Base-by-base conservation (phyloP, 345 rosid genomes). In the Garcia nutans region DNA sequence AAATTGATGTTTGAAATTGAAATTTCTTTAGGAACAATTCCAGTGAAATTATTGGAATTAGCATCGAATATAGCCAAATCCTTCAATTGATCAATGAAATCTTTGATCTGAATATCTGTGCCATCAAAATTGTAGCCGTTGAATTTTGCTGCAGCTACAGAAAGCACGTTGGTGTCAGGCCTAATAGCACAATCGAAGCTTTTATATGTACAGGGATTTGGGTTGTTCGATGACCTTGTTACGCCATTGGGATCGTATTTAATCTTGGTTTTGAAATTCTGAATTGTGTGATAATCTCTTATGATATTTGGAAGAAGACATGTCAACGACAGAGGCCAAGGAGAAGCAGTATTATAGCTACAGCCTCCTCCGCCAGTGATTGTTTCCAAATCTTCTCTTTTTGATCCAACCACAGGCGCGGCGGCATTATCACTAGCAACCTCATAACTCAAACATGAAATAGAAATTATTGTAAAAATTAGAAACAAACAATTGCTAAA, bases 21-120 rank as follows among this genome's bases (percentile, higher is more conserved):
- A 13, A 70, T 20, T 9, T 8, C 4, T 3, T 1, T 1, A 0
- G 89, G 86, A 10, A 85, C 26, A 3, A 23, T 19, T 5, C 78
- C 72, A 2, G 81, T 60, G 84, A 89, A 85, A 22, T 67, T 65
- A 77, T 87, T 87, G 44, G 90, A 82, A 72, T 89, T 89, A 44
- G 84, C 82, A 6, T 89, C 90, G 83, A 86, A 84, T 78, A 89
- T 77, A 22, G 89, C 78, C 2, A 89, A 52, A 44, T 89, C 89
- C 0, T 8, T 22, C 13, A 89, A 58, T 26, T 50, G 1, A 8
- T 81, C 80, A 6, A 87, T n/a, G 58, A 89, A 82, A 44, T 11
- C 81, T 0, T 58, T 2, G 15, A 86, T 74, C 64, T 44, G 65
- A 8, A 86, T 3, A 86, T 77, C 8, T 58, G 3, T n/a, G 0